A percentile compares a stretch with the other conserved stretches of the same genome.
phyloP scores from a whole-genome alignment of 371 early-diverging fungal species.

The Capniomyces stellatus region DNA sequence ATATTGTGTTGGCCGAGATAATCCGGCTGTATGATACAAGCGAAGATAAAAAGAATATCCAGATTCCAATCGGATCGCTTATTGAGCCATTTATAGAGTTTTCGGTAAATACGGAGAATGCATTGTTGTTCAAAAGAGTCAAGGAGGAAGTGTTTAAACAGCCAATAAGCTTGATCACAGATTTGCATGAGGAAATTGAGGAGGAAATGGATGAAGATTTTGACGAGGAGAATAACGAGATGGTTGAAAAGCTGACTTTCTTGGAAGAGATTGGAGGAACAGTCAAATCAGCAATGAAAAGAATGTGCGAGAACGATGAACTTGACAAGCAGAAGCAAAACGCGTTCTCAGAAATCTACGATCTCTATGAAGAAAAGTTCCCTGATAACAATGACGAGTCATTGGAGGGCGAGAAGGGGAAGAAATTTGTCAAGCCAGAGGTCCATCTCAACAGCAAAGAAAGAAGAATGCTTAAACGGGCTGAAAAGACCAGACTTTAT shows the following conservation, averaged over 20 bases:
- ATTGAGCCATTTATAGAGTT: slow-evolving; percentile 44
- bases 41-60: slow-evolving; percentile 29
- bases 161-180: neutral
- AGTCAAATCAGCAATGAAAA: neutral
- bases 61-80: slow-evolving; percentile 38
- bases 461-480: too few species aligned
- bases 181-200: neutral
- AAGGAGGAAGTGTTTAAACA: slow-evolving; percentile 12
- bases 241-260: neutral
- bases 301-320: too few species aligned
- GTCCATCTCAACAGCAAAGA: too few species aligned
- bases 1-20: slow-evolving; percentile 66
- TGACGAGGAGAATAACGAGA: neutral
- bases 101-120: slow-evolving; percentile 19
- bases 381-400: too few species aligned
- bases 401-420: too few species aligned
- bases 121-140: slow-evolving; percentile 10
- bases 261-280: neutral
- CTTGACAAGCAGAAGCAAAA: too few species aligned
- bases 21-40: slow-evolving; percentile 24
- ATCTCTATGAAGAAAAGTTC: too few species aligned
- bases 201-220: neutral
- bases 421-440: too few species aligned
- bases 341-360: too few species aligned
- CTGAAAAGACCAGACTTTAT: neutral